Evolutionary conservation across 2,329 filamentous ascomycete species (phyloP), one percentile per base, ranked within the genome.

Genomic region (Fusarium coicis): DNA sequence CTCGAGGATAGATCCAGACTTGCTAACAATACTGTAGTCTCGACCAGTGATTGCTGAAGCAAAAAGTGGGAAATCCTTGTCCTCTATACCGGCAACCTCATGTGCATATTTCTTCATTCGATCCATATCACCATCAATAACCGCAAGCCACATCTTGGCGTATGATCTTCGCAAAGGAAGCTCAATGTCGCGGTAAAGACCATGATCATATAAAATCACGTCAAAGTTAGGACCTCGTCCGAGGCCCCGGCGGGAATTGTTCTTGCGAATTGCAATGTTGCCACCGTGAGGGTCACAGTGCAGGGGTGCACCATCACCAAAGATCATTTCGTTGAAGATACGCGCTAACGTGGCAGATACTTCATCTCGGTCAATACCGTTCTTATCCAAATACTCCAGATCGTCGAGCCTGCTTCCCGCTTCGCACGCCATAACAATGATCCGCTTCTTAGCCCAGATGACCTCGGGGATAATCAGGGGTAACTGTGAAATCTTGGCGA

Each of bases 261-360:
- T 96, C 80, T 93, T 91, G 46, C 95, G 91, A 69, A 99, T 94
- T 28, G 96, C 95, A 62, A 99, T 93, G 79, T 99, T 99, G 50
- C 96, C 96, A 53, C 95, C 96, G 79, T 99, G 96, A 0, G 96
- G 96, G 80, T 99, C 96, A 83, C 96, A 99, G 84, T 99, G 96
- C 43, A 99, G 85, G 1, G 96, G 95, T 0, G 96, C 96, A 66
- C 92, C 89, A 58, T 92, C 89, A 54, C 96, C 95, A 75, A 99
- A 99, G 75, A 99, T 98, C 96, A 99, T 99, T 81, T 98, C 95
- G 85, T 99, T 99, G 88, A 99, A 99, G 66, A 99, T 94, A 66
- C 92, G 91, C 0, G 96, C 93, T 8, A 99, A 86, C 0, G 95
- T 93, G 3, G 96, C 95, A 0, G 95, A 97, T 10, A 99, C 96